A percentile compares a stretch with the other conserved stretches of the same genome.
Conservation (phyloP, 352 stramenopile genomes). For the Globisporangium cystogenes region DNA sequence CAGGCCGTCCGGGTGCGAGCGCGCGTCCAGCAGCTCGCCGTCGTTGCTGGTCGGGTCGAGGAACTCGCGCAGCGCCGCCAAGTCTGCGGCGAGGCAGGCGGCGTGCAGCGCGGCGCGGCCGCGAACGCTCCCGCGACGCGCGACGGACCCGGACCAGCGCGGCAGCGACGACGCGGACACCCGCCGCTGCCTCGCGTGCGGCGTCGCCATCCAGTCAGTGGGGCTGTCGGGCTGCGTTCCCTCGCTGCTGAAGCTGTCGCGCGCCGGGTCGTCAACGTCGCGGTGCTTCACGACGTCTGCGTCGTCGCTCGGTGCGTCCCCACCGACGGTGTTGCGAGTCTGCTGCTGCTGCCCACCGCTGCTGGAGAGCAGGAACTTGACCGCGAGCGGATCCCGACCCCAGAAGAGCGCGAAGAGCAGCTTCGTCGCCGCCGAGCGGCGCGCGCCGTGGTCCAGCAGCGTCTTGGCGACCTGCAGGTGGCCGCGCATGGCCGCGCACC, state of each 20-base stretch:
- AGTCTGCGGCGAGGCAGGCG: conserved; percentile 7
- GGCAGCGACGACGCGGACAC: not conserved
- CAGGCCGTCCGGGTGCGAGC: conserved; percentile 10
- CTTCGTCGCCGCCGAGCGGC: conserved; percentile 9
- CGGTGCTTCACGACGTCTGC: not conserved
- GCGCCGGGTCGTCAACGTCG: not conserved
- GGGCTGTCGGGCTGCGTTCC: conserved; percentile 9
- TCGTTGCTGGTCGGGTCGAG: not conserved
- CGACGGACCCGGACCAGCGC: not conserved
- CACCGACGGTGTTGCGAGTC: conserved; percentile 1
- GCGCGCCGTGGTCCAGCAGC: conserved; percentile 27
- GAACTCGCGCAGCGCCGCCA: not conserved
- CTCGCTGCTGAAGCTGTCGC: conserved; percentile 8
- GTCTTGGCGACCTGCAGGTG: conserved; percentile 24
- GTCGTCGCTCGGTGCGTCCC: not conserved
- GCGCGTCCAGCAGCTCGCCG: conserved; percentile 1
- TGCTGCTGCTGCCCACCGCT: conserved; percentile 1
- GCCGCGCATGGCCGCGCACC: conserved; percentile 23
- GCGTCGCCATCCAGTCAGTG: not conserved
- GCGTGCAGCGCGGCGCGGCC: conserved; percentile 1
- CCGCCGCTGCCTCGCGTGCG: not conserved
- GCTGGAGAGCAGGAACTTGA: conserved; percentile 26
- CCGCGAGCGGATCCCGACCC: conserved; percentile 14
- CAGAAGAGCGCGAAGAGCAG: conserved; percentile 20
- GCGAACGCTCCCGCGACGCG: not conserved